phyloP scores from a whole-genome alignment of 2,329 filamentous ascomycete species.

The Diaporthe amygdali region DNA sequence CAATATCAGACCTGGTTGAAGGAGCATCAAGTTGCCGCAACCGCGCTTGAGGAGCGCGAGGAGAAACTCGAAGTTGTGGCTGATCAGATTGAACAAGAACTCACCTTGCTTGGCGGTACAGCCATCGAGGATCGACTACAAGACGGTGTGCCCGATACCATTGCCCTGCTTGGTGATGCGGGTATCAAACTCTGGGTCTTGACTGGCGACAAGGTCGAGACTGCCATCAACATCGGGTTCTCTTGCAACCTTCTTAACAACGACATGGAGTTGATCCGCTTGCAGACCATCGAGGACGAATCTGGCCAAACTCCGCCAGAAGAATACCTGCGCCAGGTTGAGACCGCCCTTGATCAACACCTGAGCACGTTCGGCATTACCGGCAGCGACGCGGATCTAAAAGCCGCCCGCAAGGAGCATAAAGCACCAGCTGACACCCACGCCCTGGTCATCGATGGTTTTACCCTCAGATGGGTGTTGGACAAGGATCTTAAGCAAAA shows the following conservation, averaged over 20 bases:
- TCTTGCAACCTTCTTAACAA: conserved; percentile 98
- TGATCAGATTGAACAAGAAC: conserved; percentile 87
- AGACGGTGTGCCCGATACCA: conserved; percentile 95
- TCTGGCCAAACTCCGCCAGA: conserved; percentile 52
- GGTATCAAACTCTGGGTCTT: conserved; percentile 99
- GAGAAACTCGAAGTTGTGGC: conserved; percentile 91
- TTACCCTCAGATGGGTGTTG: conserved; percentile 87
- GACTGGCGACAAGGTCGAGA: conserved; percentile 98
- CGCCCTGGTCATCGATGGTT: conserved; percentile 92
- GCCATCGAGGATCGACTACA: conserved; percentile 97
- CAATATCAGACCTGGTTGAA: conserved; percentile 87
- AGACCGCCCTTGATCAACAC: conserved; percentile 75
- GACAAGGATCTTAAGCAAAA: conserved; percentile 85
- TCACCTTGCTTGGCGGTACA: conserved; percentile 88
- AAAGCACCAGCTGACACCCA: conserved; percentile 87
- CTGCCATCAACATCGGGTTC: conserved; percentile 99
- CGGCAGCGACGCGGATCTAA: conserved; percentile 85
- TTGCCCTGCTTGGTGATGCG: conserved; percentile 85
- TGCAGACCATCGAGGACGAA: conserved; percentile 83
- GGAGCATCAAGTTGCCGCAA: conserved; percentile 85
- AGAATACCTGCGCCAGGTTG: conserved; percentile 61
- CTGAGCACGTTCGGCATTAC: conserved; percentile 77
- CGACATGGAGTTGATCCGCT: conserved; percentile 93
- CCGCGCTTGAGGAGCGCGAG: conserved; percentile 84
- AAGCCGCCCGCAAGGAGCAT: conserved; percentile 79